Conservation (phyloP, 1,139 yeast species). For the Kodamaea fungicola region DNA sequence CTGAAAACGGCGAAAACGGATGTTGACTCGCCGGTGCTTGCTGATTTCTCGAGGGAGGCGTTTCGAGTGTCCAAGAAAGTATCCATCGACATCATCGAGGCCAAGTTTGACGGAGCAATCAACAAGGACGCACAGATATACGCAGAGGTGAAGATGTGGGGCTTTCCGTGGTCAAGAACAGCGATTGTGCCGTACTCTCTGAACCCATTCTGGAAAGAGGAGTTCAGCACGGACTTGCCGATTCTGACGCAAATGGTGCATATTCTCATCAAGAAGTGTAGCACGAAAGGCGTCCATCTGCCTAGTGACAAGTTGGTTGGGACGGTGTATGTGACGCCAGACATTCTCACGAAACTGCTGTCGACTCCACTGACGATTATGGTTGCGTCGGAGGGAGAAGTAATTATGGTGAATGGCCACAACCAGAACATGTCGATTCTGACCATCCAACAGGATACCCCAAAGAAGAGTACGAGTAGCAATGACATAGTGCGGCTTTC, state of each 20-base stretch:
- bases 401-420: slow-evolving; percentile 21
- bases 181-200: slow-evolving; percentile 49
- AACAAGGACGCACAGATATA: slow-evolving; percentile 39
- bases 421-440: slow-evolving; percentile 10
- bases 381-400: slow-evolving; percentile 26
- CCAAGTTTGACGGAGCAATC: slow-evolving; percentile 41
- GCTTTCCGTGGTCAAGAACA: slow-evolving; percentile 66
- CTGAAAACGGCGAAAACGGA: slow-evolving; percentile 2
- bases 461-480: slow-evolving; percentile 7
- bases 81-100: slow-evolving; percentile 63
- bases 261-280: slow-evolving; percentile 45
- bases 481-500: slow-evolving; percentile 42
- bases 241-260: slow-evolving; percentile 52
- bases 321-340: slow-evolving; percentile 54
- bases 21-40: slow-evolving; percentile 10
- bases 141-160: slow-evolving; percentile 66
- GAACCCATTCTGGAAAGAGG: slow-evolving; percentile 74
- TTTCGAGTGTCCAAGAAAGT: slow-evolving; percentile 57
- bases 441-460: slow-evolving; percentile 7
- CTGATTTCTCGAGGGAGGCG: slow-evolving; percentile 29
- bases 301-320: slow-evolving; percentile 46
- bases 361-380: slow-evolving; percentile 35
- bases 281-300: slow-evolving; percentile 22
- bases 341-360: slow-evolving; percentile 40
- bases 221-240: slow-evolving; percentile 54